Conservation (phyloP, 2,329 filamentous ascomycete genomes). For the Triangularia verruculosa region DNA sequence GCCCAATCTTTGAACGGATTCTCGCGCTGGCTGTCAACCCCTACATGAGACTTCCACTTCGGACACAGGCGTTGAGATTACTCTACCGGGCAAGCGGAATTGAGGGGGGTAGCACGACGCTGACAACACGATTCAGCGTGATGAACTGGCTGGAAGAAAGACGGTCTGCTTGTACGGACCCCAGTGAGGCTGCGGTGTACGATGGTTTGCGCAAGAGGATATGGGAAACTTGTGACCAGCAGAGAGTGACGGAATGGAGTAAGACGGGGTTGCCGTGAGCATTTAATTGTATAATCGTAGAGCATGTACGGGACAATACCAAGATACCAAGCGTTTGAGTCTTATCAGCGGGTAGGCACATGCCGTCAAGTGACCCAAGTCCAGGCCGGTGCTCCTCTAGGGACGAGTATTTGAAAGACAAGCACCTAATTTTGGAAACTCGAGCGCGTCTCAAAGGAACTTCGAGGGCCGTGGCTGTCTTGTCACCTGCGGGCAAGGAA, state of each 20-base stretch:
- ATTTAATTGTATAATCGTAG: neutral
- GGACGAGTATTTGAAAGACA: neutral
- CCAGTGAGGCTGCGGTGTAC: slow-evolving; percentile 45
- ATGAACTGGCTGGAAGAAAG: slow-evolving; percentile 71
- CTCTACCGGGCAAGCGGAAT: slow-evolving; percentile 66
- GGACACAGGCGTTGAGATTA: slow-evolving; percentile 58
- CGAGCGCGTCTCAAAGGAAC: neutral
- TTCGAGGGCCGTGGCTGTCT: neutral
- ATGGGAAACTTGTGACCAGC: slow-evolving; percentile 63
- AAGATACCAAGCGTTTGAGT: neutral
- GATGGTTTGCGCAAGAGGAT: slow-evolving; percentile 56
- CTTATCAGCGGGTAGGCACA: neutral
- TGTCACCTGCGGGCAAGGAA: neutral
- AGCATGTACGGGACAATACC: neutral
- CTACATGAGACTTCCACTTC: slow-evolving; percentile 56
- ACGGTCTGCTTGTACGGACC: slow-evolving; percentile 35
- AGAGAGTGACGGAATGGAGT: slow-evolving; percentile 67
- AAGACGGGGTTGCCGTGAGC: slow-evolving; percentile 39
- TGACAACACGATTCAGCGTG: slow-evolving; percentile 72
- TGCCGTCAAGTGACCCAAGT: neutral
- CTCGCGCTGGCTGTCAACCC: slow-evolving; percentile 67
- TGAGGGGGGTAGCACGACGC: slow-evolving; percentile 71
- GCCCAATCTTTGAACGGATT: slow-evolving; percentile 66
- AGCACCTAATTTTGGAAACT: too few relatives aligned
- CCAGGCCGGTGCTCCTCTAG: neutral